Conservation (phyloP, 257 asterid genomes). For the Agastache rugosa region DNA sequence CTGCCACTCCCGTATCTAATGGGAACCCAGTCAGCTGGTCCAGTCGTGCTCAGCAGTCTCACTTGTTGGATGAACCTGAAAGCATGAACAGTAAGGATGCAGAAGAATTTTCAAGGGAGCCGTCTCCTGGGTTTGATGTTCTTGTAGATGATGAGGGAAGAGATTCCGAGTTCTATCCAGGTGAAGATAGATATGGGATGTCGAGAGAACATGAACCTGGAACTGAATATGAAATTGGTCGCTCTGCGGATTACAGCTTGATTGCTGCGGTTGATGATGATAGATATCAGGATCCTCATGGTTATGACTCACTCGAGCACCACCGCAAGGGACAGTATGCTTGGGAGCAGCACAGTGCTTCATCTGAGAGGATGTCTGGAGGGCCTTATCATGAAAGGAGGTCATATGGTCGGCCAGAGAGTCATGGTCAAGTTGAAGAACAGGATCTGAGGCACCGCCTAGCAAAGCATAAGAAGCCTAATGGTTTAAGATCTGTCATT, state of each 20-base stretch:
- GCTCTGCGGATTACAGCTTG: constrained; percentile 55
- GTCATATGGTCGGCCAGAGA: constrained; percentile 51
- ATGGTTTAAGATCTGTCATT: constrained; percentile 85
- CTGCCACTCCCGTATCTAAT: constrained; percentile 39
- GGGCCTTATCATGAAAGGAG: constrained; percentile 58
- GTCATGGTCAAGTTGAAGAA: constrained; percentile 53
- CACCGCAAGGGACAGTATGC: constrained; percentile 54
- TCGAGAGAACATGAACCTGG: constrained; percentile 55
- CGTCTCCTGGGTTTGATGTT: constrained; percentile 95
- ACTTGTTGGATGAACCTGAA: constrained; percentile 50
- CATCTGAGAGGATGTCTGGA: constrained; percentile 57
- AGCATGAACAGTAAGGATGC: constrained; percentile 51
- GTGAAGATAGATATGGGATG: constrained; percentile 73
- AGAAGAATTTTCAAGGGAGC: constrained; percentile 85
- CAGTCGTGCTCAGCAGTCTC: constrained; percentile 43
- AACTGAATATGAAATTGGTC: constrained; percentile 55
- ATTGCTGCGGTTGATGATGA: constrained; percentile 55
- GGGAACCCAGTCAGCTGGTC: constrained; percentile 47
- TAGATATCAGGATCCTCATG: constrained; percentile 54
- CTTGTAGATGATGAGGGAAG: constrained; percentile 82
- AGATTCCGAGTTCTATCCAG: constrained; percentile 72
- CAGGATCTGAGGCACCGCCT: constrained; percentile 78
- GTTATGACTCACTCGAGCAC: constrained; percentile 55
- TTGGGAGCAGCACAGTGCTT: constrained; percentile 62
- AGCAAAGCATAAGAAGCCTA: constrained; percentile 61